These are phyloP conservation scores for Coemansia sp. DNA, from an alignment of 192 early-diverging fungal genomes.

Conservation along the genomic window DNA sequence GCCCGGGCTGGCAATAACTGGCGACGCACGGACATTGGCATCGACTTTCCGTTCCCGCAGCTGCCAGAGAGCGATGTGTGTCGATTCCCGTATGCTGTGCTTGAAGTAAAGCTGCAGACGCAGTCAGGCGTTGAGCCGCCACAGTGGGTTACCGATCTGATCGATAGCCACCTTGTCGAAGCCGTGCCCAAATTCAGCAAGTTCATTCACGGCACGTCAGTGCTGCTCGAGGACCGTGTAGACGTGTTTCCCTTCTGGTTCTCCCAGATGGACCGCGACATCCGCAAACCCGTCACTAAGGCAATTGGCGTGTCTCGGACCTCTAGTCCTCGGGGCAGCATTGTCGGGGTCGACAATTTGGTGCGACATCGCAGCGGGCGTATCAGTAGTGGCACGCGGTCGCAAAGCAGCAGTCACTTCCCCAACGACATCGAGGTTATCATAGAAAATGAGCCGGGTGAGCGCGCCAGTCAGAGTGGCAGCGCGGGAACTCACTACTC, in stretches of 20 bases:
- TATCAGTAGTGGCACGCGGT: conserved; percentile 15
- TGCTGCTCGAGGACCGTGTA: conserved; percentile 77
- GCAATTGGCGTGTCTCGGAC: conserved; percentile 52
- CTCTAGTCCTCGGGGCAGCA: conserved; percentile 46
- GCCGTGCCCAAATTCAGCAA: conserved; percentile 98
- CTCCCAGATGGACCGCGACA: conserved; percentile 91
- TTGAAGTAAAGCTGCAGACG: conserved; percentile 97
- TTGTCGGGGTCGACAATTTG: conserved; percentile 29
- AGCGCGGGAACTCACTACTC: conserved; percentile 28
- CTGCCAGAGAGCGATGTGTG: conserved; percentile 75
- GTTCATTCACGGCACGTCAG: conserved; percentile 92
- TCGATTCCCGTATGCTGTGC: conserved; percentile 91
- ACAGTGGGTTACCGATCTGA: conserved; percentile 89
- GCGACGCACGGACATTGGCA: conserved; percentile 83
- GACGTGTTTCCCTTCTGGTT: conserved; percentile 92
- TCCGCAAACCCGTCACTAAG: conserved; percentile 73
- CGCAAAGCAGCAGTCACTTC: conserved; percentile 23
- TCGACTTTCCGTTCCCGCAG: conserved; percentile 76
- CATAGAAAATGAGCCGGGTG: conserved; percentile 36
- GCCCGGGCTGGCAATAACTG: conserved; percentile 80
- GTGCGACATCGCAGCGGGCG: conserved; percentile 23
- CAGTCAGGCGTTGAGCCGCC: conserved; percentile 87
- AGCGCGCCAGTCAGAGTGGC: conserved; percentile 39
- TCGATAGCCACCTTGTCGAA: conserved; percentile 87
- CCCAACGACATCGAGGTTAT: conserved; percentile 38